phyloP scores from a whole-genome alignment of 164 flowering plant genomes.

The Houttuynia cordata region DNA sequence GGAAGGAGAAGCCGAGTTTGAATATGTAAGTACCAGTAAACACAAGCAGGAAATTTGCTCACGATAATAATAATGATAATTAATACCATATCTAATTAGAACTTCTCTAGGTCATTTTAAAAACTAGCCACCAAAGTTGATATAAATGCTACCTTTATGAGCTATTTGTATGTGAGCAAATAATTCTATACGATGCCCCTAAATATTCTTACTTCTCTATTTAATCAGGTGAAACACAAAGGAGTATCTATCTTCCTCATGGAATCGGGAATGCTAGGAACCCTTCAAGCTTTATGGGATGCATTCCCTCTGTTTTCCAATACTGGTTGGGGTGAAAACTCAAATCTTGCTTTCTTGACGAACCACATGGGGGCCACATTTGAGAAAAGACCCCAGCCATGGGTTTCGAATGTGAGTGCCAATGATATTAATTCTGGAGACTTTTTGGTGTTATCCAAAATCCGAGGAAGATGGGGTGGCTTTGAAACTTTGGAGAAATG shows the following conservation, averaged over 20 bases:
- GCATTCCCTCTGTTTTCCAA: slow-evolving; percentile 85
- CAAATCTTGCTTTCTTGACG: slow-evolving; percentile 74
- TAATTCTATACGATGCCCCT: neutral
- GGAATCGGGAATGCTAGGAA: slow-evolving; percentile 97
- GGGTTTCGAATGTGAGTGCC: slow-evolving; percentile 62
- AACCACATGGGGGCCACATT: slow-evolving; percentile 88
- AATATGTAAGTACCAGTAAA: slow-evolving; percentile 51
- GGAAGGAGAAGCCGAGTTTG: slow-evolving; percentile 73
- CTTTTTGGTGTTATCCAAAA: slow-evolving; percentile 86
- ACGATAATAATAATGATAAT: too few species aligned
- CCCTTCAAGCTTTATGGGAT: slow-evolving; percentile 88
- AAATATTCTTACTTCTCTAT: neutral
- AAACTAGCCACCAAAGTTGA: too few species aligned
- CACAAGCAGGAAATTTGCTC: neutral
- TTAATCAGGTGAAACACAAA: slow-evolving; percentile 54
- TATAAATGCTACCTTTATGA: too few species aligned
- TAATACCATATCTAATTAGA: neutral
- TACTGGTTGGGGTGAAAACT: slow-evolving; percentile 89
- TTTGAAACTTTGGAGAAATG: slow-evolving; percentile 97
- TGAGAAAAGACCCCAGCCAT: slow-evolving; percentile 75
- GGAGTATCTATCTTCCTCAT: slow-evolving; percentile 92
- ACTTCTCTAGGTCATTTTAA: neutral
- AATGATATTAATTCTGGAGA: slow-evolving; percentile 93
- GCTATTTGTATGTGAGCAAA: too few species aligned
- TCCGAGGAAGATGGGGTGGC: slow-evolving; percentile 97